Conservation (phyloP, 2,329 filamentous ascomycete genomes). For the Tolypocladium paradoxum region DNA sequence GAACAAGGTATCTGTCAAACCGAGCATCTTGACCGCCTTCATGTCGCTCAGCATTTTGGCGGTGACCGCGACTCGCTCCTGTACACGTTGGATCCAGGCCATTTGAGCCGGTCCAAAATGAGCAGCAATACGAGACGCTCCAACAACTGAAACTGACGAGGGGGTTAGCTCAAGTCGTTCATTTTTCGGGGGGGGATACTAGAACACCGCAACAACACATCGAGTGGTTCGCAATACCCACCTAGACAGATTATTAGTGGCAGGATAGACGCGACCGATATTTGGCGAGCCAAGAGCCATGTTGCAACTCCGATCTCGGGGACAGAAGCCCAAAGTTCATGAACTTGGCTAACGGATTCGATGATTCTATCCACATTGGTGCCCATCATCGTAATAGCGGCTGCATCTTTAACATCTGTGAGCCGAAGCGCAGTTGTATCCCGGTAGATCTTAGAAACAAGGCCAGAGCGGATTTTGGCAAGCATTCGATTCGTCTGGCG, state of each 20-base stretch:
- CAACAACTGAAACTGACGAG: not conserved
- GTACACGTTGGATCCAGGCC: not conserved
- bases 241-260: not conserved
- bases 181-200: too few species aligned
- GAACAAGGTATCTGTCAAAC: not conserved
- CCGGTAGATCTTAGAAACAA: not conserved
- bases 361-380: not conserved
- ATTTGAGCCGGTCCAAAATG: not conserved
- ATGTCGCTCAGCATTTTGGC: conserved; percentile 1
- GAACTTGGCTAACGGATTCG: not conserved
- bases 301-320: not conserved
- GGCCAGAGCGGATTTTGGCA: not conserved
- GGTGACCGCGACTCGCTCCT: conserved; percentile 1
- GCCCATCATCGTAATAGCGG: not conserved
- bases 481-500: not conserved
- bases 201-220: too few species aligned
- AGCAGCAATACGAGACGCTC: not conserved
- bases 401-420: not conserved
- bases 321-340: not conserved
- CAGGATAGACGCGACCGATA: not conserved
- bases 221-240: not conserved
- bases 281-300: conserved; percentile 1
- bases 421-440: not conserved
- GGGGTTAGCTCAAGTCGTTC: not conserved
- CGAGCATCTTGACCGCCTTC: conserved; percentile 2